Conservation (phyloP, 208 protist genomes). For the Crithidia acanthocephali region DNA sequence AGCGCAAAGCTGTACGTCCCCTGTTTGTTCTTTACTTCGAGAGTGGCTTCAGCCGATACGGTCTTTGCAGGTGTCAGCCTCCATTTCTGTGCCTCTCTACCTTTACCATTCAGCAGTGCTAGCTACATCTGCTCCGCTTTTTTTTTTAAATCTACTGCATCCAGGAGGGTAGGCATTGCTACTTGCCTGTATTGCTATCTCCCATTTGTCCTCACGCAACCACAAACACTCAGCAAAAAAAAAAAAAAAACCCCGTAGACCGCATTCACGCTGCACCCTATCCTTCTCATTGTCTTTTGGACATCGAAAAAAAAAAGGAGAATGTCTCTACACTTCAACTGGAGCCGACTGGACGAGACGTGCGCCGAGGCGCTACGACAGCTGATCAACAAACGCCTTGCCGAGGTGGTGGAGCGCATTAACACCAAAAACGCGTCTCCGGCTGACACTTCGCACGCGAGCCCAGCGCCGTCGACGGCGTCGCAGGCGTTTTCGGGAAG, state of each 20-base stretch:
- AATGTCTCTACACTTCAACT: conserved; percentile 76
- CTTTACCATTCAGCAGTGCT: too few species aligned
- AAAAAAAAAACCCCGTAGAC: not conserved
- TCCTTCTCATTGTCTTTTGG: too few species aligned
- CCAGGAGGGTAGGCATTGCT: too few species aligned
- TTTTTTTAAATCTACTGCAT: conserved; percentile 4
- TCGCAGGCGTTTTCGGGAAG: not conserved
- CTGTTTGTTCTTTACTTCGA: too few species aligned
- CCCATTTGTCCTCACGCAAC: too few species aligned
- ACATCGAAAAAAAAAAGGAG: too few species aligned
- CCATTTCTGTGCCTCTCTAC: too few species aligned
- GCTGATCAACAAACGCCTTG: conserved; percentile 61
- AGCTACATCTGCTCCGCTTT: too few species aligned
- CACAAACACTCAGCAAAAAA: not conserved
- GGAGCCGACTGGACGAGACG: conserved; percentile 73
- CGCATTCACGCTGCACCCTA: too few species aligned
- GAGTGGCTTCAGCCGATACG: too few species aligned
- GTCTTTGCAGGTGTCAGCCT: too few species aligned
- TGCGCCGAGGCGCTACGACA: conserved; percentile 63
- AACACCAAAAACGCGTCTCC: conserved; percentile 8
- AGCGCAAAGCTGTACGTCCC: too few species aligned
- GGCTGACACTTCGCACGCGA: not conserved
- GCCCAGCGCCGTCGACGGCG: not conserved
- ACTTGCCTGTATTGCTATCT: not conserved
- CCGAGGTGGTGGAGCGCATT: conserved; percentile 32